Evolutionary conservation across 257 asterid species (phyloP).

Genomic region (Solanum lycopersicoides): DNA sequence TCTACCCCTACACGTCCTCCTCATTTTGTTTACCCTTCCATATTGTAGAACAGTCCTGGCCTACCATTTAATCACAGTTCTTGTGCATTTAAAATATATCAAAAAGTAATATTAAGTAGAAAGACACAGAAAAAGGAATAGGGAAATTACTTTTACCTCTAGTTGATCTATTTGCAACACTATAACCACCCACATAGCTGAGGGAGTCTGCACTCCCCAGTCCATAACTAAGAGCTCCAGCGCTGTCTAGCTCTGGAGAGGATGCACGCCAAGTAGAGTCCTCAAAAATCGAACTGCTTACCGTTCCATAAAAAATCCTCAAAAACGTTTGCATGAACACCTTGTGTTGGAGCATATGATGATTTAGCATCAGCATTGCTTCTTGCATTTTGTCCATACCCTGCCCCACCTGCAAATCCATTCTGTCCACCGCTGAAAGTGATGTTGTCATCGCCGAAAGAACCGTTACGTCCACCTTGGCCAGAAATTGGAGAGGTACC

Average conservation of each 20-base stretch:
- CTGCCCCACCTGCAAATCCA: conserved; percentile 27
- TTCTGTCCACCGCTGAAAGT: conserved; percentile 24
- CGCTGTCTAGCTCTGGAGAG: conserved; percentile 34
- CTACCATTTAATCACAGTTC: not conserved
- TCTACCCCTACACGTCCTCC: not conserved
- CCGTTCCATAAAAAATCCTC: conserved; percentile 34
- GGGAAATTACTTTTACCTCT: conserved; percentile 37
- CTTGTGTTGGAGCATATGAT: conserved; percentile 26
- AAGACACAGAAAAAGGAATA: not conserved
- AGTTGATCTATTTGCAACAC: conserved; percentile 46
- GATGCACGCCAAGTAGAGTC: conserved; percentile 46
- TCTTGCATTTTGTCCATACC: conserved; percentile 32
- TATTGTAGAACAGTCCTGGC: not conserved
- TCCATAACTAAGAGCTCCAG: conserved; percentile 42
- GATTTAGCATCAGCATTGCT: conserved; percentile 20
- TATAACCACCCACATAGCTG: conserved; percentile 49
- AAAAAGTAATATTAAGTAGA: not conserved
- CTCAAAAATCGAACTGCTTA: conserved; percentile 21
- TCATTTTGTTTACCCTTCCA: not conserved
- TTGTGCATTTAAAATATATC: not conserved
- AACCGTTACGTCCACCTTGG: conserved; percentile 34
- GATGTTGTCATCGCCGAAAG: conserved; percentile 22
- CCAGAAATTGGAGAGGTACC: conserved; percentile 36
- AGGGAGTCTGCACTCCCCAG: conserved; percentile 30
- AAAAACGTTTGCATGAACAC: conserved; percentile 28